Evolutionary conservation across 2,329 filamentous ascomycete species (phyloP), one percentile per base, ranked within the genome.

Genomic region (Xylariomycetidae sp.): DNA sequence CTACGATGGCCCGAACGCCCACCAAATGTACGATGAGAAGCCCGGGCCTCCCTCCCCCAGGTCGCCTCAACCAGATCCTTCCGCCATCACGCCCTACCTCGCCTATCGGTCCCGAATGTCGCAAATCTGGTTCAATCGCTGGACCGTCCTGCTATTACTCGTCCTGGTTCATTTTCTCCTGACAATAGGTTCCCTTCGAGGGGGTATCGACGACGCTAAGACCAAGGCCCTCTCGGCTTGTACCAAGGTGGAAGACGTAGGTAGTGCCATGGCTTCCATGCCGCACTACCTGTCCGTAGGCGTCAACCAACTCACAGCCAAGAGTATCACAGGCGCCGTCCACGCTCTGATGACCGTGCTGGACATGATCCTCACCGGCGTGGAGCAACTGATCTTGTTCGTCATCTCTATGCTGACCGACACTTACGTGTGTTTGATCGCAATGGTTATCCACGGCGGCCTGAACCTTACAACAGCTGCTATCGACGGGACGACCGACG

Each of bases 221-320:
- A 61, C 67, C 35, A 80, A 95, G 67, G 90, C 92, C 16, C 74
- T 95, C 33, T 82, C 85, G 32, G 88, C 90, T 44, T 98, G 92
- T 60, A 87, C 81, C 37, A 84, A 85, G 57, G 90, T 96, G 29
- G 90, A 98, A 65, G 86, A 86, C 47, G 77, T 94, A 48, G 92
- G 90, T 43, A 95, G 88, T 57, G 76, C 87, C 40, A 90, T 98
- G 86, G 92, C 90, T 24, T 96, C 92, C 23, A 95, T 96, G 88
- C 92, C 92, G 37, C 84, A 95, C 61, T 96, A 95, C 63, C 80
- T 96, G 56, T 85, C 89, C 2, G 68, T 74, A 32, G 92, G 92
- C 34, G 81, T 95, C 56, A 98, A 98, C 62, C 76, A 86, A 38
- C 65, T 96, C 47, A 83, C 86, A 6, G 85, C 87, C 19, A 72